These are phyloP conservation scores for Perkinsus chesapeaki DNA, from an alignment of 169 alveolate genomes.

Conservation along the genomic window DNA sequence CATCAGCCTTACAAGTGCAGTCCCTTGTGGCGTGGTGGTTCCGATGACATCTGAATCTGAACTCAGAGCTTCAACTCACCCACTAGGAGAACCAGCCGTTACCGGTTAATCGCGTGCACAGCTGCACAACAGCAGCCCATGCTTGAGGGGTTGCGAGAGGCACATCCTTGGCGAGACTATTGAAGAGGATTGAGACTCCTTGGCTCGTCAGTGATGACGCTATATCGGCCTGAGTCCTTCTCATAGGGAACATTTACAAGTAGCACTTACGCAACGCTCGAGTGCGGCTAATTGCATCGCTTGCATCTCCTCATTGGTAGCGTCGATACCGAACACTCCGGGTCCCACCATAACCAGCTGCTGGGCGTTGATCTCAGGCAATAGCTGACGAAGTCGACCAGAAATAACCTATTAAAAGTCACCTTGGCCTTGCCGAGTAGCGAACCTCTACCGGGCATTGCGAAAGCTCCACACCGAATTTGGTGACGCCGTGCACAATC, in stretches of 20 bases:
- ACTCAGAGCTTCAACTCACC: background rate
- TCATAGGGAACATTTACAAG: background rate
- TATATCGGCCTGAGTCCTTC: background rate
- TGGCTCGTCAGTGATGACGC: background rate
- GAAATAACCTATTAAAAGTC: background rate
- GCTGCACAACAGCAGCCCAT: background rate
- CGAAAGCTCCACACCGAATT: background rate
- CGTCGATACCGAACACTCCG: background rate
- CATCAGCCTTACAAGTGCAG: background rate
- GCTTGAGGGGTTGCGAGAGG: background rate
- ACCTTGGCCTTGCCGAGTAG: background rate
- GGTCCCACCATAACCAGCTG: background rate
- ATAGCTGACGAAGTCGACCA: background rate
- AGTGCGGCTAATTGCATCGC: background rate
- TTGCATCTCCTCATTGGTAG: background rate
- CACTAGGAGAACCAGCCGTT: background rate
- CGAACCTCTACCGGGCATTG: background rate
- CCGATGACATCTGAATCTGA: background rate
- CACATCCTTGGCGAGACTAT: background rate
- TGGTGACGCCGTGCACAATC: background rate
- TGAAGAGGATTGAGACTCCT: background rate
- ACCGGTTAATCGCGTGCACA: background rate
- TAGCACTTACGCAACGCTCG: background rate
- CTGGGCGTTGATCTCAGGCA: background rate
- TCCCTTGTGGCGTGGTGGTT: background rate